Evolutionary conservation across 768 basidiomycete species (phyloP).

Genomic region (Rhodotorula diobovata): DNA sequence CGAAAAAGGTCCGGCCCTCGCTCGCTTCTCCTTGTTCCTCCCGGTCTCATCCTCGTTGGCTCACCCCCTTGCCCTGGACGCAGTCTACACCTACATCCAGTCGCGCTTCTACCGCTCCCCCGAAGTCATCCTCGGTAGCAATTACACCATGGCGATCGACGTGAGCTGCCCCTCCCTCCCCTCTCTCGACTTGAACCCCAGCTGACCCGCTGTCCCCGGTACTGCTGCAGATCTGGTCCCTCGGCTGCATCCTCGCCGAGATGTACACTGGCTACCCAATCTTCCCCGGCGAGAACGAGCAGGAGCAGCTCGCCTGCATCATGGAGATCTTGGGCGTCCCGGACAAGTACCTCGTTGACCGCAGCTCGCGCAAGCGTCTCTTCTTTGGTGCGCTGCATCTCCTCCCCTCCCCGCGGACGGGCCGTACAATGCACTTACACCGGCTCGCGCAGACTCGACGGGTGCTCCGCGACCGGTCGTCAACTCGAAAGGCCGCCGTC

Average conservation of each 20-base stretch:
- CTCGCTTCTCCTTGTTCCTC: neutral
- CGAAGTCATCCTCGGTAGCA: constrained; percentile 97
- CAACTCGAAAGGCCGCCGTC: constrained; percentile 90
- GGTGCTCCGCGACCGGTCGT: constrained; percentile 89
- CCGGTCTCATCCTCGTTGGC: neutral
- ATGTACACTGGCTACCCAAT: constrained; percentile 96
- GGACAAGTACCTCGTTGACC: constrained; percentile 89
- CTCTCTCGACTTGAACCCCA: neutral
- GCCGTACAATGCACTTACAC: neutral
- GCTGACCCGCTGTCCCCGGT: constrained; percentile 43
- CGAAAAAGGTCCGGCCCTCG: constrained; percentile 62
- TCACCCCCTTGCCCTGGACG: neutral
- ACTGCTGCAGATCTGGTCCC: constrained; percentile 90
- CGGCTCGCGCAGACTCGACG: constrained; percentile 64
- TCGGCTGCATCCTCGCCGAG: constrained; percentile 96
- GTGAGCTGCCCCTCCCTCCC: neutral
- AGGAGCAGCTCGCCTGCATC: constrained; percentile 95
- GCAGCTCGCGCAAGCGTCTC: constrained; percentile 83
- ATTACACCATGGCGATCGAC: constrained; percentile 83
- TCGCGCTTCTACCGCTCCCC: constrained; percentile 94
- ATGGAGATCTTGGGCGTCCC: constrained; percentile 98
- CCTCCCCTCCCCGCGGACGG: neutral
- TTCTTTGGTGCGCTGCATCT: constrained; percentile 73
- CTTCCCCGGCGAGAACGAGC: constrained; percentile 98
- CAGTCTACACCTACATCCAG: constrained; percentile 99